Evolutionary conservation across 345 rosid genomes (phyloP), one percentile per base, ranked within the genome.

Genomic region (Camelina sativa): DNA sequence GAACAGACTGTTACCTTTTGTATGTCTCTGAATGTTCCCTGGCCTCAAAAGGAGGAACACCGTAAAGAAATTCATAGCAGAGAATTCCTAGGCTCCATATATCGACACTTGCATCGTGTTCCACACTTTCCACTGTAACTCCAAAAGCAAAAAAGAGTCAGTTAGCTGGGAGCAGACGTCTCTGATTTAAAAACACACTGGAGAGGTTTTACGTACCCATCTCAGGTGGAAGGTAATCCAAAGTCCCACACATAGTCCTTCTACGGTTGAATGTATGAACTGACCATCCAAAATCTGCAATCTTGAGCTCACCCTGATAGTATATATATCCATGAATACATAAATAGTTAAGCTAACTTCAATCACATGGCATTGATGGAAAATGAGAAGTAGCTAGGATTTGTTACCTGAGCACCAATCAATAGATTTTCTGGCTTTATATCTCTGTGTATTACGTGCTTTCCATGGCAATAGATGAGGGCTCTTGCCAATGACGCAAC

Each of bases 281-380:
- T 1, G 99, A 95, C 99, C 98, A 95, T 61, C 98, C 99, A 80
- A 95, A 95, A 60, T 95, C 99, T 8, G 99, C 98, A 78, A 95
- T 95, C 86, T 95, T 95, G 34, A 92, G 97, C 75, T 95, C 99
- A 59, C 99, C 99, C 99, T 92, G 81, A 72, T 3, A 71, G 4
- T 3, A 58, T 19, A 25, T 20, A 69, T 67, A 62, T 44, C 55
- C 9, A 65, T 16, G 9, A 46, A 59, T 62, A 32, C 8, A 60
- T 48, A 8, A 8, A 2, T 0, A 61, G 8, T 5, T 51, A 62
- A 38, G 58, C 50, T 59, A 37, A 71, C 52, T 62, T 38, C 32
- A 62, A 51, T 16, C 52, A 38, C 32, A 38, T 51, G 8, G 11
- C 20, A 2, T n/a, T 38, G 1, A 28, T 28, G 62, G n/a, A 67